phyloP scores from a whole-genome alignment of 495 filamentous ascomycete genomes.

The Xylaria grammica region DNA sequence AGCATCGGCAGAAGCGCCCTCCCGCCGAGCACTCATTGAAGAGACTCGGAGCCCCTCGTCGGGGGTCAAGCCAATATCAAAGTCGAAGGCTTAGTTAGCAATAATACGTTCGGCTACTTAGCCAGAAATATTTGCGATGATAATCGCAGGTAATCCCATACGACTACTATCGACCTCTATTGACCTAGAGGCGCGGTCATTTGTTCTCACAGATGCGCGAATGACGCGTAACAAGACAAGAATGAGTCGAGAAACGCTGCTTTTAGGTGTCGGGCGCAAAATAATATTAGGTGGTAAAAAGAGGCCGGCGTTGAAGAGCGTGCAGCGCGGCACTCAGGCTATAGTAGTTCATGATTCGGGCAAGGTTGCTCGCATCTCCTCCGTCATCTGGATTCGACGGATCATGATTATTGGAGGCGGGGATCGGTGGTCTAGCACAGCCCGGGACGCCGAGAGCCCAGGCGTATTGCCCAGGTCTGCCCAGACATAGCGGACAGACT shows the following conservation, averaged over 20 bases:
- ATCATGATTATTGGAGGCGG: background rate
- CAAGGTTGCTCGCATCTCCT: background rate
- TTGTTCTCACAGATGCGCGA: background rate
- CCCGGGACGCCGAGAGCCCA: constrained; percentile 9
- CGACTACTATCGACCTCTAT: background rate
- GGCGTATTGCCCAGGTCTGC: background rate
- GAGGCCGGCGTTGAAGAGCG: background rate
- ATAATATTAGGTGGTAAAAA: background rate
- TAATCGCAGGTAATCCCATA: background rate
- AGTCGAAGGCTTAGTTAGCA: background rate
- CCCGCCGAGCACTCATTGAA: constrained; percentile 14
- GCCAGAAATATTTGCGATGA: background rate
- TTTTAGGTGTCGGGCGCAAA: background rate
- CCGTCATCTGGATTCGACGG: background rate
- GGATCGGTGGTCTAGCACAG: background rate
- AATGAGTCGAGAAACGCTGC: background rate
- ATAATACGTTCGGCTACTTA: background rate
- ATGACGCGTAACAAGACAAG: background rate
- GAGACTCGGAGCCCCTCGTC: background rate
- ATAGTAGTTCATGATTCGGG: background rate
- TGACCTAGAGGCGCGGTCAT: background rate
- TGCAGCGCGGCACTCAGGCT: background rate
- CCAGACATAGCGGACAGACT: background rate
- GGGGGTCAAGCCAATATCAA: background rate
- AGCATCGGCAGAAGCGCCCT: constrained; percentile 2